Conservation (phyloP, 371 early-diverging fungal genomes). For the Rhizopus delemar region DNA sequence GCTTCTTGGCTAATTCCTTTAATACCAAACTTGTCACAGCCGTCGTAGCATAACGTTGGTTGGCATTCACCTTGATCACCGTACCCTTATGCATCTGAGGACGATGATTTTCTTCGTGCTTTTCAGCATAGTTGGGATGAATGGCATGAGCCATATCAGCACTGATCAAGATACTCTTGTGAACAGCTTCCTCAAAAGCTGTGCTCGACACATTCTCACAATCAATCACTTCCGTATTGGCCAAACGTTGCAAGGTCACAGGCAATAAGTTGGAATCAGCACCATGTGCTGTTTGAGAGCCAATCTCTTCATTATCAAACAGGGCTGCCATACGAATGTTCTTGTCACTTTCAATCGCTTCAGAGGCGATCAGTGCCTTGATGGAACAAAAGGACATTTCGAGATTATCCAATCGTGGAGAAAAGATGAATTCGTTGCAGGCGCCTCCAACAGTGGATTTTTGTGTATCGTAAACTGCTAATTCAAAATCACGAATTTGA, state of each 20-base stretch:
- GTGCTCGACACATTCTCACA: conserved; percentile 35
- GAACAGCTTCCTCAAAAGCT: conserved; percentile 83
- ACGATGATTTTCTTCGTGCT: conserved; percentile 89
- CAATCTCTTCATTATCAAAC: conserved; percentile 98
- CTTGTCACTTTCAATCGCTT: conserved; percentile 63
- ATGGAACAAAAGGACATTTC: conserved; percentile 88
- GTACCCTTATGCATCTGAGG: conserved; percentile 93
- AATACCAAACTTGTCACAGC: conserved; percentile 82
- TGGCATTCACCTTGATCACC: conserved; percentile 94
- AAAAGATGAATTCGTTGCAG: conserved; percentile 90
- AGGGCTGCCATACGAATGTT: conserved; percentile 85
- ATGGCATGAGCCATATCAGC: conserved; percentile 96
- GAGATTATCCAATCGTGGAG: conserved; percentile 93
- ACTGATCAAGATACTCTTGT: conserved; percentile 85
- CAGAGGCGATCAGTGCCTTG: conserved; percentile 59
- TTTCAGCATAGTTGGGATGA: conserved; percentile 87
- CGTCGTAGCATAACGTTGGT: conserved; percentile 93
- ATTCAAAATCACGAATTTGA: conserved; percentile 91
- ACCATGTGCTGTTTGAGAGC: conserved; percentile 93
- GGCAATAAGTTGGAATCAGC: conserved; percentile 91
- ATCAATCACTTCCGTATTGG: conserved; percentile 37
- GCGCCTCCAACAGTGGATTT: conserved; percentile 85
- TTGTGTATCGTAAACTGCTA: conserved; percentile 83
- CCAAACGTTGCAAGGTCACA: conserved; percentile 66
- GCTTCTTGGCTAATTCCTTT: conserved; percentile 76